These are phyloP conservation scores for Starmerella bombi DNA, from an alignment of 805 yeast genomes.

Conservation along the genomic window DNA sequence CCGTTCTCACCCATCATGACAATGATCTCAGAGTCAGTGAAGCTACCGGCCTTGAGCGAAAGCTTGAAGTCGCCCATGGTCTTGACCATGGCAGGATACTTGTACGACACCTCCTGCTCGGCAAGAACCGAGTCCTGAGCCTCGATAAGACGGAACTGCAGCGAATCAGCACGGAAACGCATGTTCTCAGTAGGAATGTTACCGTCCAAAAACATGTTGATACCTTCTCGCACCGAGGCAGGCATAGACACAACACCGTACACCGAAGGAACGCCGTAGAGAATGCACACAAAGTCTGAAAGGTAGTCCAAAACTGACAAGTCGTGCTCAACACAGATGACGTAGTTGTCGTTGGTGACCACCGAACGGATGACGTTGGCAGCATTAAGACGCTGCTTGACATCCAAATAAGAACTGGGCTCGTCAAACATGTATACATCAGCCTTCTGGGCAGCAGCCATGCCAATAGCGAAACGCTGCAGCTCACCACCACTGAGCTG, in stretches of 20 bases:
- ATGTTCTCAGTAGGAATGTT: constrained; percentile 92
- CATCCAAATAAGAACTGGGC: constrained; percentile 96
- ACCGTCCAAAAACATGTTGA: constrained; percentile 96
- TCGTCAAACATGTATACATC: constrained; percentile 98
- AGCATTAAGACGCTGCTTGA: constrained; percentile 95
- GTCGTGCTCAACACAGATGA: constrained; percentile 97
- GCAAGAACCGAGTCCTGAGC: constrained; percentile 63
- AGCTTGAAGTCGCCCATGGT: constrained; percentile 93
- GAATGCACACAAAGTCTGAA: constrained; percentile 91
- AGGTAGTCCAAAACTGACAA: constrained; percentile 92
- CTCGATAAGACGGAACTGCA: constrained; percentile 85
- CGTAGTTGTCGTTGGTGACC: constrained; percentile 58
- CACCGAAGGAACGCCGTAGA: constrained; percentile 96
- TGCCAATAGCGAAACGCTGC: constrained; percentile 95
- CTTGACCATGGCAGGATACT: constrained; percentile 71
- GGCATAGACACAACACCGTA: constrained; percentile 98
- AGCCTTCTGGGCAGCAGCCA: constrained; percentile 91
- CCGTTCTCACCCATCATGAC: constrained; percentile 99
- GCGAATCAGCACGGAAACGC: constrained; percentile 90
- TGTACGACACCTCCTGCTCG: constrained; percentile 67
- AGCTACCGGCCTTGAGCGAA: constrained; percentile 71
- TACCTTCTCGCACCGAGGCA: constrained; percentile 95
- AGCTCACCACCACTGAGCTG: constrained; percentile 96
- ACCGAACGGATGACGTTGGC: constrained; percentile 87
- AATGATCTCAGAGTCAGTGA: constrained; percentile 89